phyloP scores from a whole-genome alignment of 345 rosid genomes.

The Pseudoturritis turrita region DNA sequence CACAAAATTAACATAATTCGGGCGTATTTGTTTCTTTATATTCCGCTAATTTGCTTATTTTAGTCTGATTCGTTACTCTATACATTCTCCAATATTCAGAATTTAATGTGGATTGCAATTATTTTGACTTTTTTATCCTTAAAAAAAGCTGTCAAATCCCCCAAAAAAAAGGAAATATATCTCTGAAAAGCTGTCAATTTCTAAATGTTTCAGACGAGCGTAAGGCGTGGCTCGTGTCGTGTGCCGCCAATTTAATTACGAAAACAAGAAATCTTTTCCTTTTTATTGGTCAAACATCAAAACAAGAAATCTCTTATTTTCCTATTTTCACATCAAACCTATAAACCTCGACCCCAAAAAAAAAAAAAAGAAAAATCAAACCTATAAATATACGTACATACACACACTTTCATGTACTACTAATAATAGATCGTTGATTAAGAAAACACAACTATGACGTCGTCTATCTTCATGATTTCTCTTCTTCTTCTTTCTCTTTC shows the following conservation, averaged over 20 bases:
- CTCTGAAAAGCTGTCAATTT: background rate
- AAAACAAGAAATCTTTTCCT: background rate
- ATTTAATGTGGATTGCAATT: background rate
- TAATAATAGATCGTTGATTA: background rate
- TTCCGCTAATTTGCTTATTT: background rate
- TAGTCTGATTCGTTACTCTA: background rate
- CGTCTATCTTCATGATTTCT: conserved; percentile 11
- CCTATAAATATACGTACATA: background rate
- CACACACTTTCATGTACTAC: background rate
- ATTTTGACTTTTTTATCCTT: background rate
- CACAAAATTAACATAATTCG: background rate
- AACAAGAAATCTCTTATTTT: background rate
- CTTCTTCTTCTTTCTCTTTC: conserved; percentile 19
- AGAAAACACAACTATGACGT: conserved; percentile 12
- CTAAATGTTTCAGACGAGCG: too few species aligned
- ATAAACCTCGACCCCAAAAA: background rate
- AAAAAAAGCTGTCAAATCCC: background rate
- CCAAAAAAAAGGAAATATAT: background rate
- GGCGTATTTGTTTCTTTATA: background rate
- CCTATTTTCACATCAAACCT: background rate
- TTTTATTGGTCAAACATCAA: background rate
- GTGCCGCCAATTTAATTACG: too few species aligned
- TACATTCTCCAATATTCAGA: background rate
- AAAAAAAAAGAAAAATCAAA: background rate
- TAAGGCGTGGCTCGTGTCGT: too few species aligned